Percentiles rank a stretch among this genome's conserved stretches.
Evolutionary conservation across 108 stramenopile species (phyloP).

Genomic region (Cyclotella kingstonii): DNA sequence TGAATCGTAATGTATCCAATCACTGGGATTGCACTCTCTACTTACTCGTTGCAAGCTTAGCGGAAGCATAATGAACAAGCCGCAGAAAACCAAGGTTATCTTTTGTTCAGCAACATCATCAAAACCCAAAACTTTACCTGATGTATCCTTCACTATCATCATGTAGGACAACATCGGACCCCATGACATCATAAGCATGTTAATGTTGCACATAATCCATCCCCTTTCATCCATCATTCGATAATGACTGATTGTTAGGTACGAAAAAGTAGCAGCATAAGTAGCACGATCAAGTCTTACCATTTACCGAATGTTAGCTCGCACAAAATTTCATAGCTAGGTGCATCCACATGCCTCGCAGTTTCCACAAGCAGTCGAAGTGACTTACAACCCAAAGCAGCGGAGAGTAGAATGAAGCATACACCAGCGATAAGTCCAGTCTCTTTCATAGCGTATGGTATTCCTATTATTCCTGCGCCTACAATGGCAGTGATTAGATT

Average conservation of each 20-base stretch:
- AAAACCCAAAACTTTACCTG: conserved; percentile 56
- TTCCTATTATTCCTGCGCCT: conserved; percentile 81
- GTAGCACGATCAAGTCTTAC: too few relatives aligned
- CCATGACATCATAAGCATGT: conserved; percentile 78
- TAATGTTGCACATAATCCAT: conserved; percentile 60
- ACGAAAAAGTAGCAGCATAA: too few relatives aligned
- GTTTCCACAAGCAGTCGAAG: conserved; percentile 71
- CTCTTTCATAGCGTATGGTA: conserved; percentile 80
- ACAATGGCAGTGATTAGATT: conserved; percentile 87
- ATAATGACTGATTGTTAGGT: too few relatives aligned
- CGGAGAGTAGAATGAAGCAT: conserved; percentile 50
- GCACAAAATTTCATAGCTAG: conserved; percentile 66
- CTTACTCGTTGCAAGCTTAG: conserved; percentile 61
- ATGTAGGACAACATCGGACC: conserved; percentile 83
- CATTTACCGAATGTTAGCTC: conserved; percentile 70
- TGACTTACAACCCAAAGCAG: conserved; percentile 67
- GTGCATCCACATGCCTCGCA: conserved; percentile 73
- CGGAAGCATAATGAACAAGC: conserved; percentile 60
- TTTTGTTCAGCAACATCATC: conserved; percentile 32
- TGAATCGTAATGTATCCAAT: not conserved
- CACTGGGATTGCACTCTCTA: not conserved
- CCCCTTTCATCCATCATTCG: conserved; percentile 33
- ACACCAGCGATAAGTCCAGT: conserved; percentile 67
- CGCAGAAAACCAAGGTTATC: conserved; percentile 51
- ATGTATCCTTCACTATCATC: conserved; percentile 82